Conservation (phyloP, 805 yeast genomes). For the Yarrowia bubula region DNA sequence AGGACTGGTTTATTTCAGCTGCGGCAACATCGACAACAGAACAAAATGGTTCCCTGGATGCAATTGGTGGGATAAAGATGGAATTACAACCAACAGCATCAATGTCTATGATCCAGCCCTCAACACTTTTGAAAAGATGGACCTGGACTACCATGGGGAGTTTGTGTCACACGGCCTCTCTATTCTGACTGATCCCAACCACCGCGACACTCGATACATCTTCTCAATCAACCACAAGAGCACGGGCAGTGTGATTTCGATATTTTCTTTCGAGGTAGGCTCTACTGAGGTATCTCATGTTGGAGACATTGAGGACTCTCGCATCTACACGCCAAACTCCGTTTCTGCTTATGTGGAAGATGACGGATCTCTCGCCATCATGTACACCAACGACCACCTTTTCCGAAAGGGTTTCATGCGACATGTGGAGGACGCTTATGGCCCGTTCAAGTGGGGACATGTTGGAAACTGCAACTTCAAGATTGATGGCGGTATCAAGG, state of each 20-base stretch:
- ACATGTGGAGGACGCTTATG: background rate
- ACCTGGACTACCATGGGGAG: constrained; percentile 7
- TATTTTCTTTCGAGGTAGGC: background rate
- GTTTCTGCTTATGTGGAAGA: background rate
- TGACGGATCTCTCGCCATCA: background rate
- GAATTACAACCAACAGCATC: background rate
- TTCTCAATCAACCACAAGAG: constrained; percentile 12
- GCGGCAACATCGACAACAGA: background rate
- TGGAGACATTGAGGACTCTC: constrained; percentile 1
- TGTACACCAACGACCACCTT: constrained; percentile 13
- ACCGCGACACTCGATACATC: background rate
- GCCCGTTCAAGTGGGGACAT: constrained; percentile 7
- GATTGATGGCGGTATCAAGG: constrained; percentile 2
- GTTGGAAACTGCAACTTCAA: constrained; percentile 15
- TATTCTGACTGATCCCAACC: background rate
- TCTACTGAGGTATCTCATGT: background rate
- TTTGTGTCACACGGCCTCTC: constrained; percentile 15
- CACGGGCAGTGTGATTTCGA: constrained; percentile 3
- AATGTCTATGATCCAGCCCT: background rate
- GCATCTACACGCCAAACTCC: constrained; percentile 1
- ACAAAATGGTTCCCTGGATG: constrained; percentile 16
- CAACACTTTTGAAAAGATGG: background rate
- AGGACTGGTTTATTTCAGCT: background rate
- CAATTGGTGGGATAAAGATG: constrained; percentile 14
- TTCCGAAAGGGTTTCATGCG: constrained; percentile 9